Evolutionary conservation across 2,329 filamentous ascomycete genomes (phyloP), one percentile per base, ranked within the genome.

Genomic region (Dissoconium aciculare): DNA sequence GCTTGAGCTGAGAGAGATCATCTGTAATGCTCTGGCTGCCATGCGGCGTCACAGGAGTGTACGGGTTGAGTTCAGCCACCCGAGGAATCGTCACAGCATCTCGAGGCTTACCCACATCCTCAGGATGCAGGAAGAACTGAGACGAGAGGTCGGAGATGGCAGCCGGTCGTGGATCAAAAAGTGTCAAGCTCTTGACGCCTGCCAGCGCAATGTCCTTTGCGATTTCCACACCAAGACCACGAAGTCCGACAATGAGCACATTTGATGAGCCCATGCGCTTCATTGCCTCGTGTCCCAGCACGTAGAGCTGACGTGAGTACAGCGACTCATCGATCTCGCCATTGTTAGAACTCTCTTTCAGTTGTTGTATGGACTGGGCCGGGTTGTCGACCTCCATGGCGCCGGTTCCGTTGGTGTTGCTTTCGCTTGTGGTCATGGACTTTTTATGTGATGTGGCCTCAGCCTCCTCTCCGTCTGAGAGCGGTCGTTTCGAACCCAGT

Each of bases 221-320:
- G 48, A 98, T 89, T 61, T 98, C 89, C 33, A 94, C 87, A 63
- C 89, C 89, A 24, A 98, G 71, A 30, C 89, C 89, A 57, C 89
- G 87, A 44, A 95, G 65, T 41, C 89, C 89, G 39, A 87, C 79
- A 34, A 98, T 69, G 31, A 98, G 78, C 37, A 98, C 72, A 53
- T 95, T 91, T 33, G 89, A 95, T 39, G 84, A 81, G 51, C 85
- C 74, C 89, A 98, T 98, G 51, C 89, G 84, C 69, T 92, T 95
- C 89, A 98, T 98, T 43, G 89, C 74, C 56, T 78, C 74, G 52
- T 78, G 74, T 33, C 89, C 74, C 33, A 78, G 68, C 33, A 78
- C 74, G 47, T 78, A 78, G 30, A 77, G 66, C 59, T 77, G 71
- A 44, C 71, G 60, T 53, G 71, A 75, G 59, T 77, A 77, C 33